Conservation (phyloP, 257 asterid species). For the Solanum microdontum region DNA sequence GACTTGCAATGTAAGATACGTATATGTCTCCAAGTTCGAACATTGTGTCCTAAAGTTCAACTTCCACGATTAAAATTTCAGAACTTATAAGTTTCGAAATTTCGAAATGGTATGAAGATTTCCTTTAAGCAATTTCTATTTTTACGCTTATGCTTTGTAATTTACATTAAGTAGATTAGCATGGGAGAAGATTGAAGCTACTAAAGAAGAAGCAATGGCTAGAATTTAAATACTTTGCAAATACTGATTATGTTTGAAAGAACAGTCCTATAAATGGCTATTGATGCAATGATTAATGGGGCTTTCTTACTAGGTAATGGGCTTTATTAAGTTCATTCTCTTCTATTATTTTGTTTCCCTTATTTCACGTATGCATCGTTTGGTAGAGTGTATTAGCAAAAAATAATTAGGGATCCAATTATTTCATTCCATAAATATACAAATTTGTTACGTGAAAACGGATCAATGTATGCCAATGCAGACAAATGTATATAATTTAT, state of each 20-base stretch:
- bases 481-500: background rate
- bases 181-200: background rate
- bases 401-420: too few species aligned
- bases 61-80: too few species aligned
- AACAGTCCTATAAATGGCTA: background rate
- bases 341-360: too few species aligned
- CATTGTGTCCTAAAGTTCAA: too few species aligned
- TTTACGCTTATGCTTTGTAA: too few species aligned
- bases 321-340: background rate
- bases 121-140: too few species aligned
- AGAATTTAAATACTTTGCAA: background rate
- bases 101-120: too few species aligned
- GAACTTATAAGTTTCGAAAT: too few species aligned
- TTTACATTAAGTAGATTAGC: background rate
- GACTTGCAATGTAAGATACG: too few species aligned
- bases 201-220: background rate
- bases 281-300: background rate
- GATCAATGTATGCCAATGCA: background rate
- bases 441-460: background rate
- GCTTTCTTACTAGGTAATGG: background rate
- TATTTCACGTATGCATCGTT: background rate
- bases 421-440: background rate
- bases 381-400: background rate
- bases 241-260: background rate
- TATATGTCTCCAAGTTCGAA: too few species aligned